Conservation (phyloP, 768 basidiomycete species). For the Mycena rebaudengoi region DNA sequence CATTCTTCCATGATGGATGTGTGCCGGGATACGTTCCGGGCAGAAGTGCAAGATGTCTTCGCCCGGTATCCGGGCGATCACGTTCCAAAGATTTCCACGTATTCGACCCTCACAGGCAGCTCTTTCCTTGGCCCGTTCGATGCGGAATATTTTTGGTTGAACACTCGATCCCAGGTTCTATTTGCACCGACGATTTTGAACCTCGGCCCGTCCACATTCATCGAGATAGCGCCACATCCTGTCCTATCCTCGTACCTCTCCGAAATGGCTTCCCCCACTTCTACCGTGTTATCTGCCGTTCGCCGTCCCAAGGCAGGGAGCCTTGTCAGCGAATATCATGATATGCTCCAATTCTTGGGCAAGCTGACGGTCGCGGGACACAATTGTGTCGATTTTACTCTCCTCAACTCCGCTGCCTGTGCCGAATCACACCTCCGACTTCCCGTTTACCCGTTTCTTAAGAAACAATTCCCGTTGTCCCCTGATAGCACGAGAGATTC, state of each 20-base stretch:
- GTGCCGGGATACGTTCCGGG: conserved; percentile 39
- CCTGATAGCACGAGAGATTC: conserved; percentile 29
- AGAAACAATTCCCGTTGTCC: conserved; percentile 32
- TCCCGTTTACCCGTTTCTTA: conserved; percentile 43
- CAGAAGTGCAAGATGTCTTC: conserved; percentile 42
- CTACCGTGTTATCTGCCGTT: conserved; percentile 35
- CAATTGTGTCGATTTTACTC: conserved; percentile 41
- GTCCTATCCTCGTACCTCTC: conserved; percentile 44
- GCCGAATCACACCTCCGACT: conserved; percentile 18
- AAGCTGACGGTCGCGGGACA: conserved; percentile 36
- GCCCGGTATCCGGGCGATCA: conserved; percentile 37
- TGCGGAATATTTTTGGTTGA: conserved; percentile 52
- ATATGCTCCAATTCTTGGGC: conserved; percentile 39
- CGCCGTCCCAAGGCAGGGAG: conserved; percentile 34
- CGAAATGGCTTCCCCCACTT: conserved; percentile 24
- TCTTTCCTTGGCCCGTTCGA: conserved; percentile 32
- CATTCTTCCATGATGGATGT: conserved; percentile 49
- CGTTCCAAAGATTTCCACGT: conserved; percentile 39
- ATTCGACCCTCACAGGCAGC: conserved; percentile 46
- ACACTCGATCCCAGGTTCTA: conserved; percentile 44
- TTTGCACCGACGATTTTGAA: conserved; percentile 43
- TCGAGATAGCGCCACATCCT: conserved; percentile 52
- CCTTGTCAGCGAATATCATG: conserved; percentile 30
- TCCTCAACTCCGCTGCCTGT: conserved; percentile 33
- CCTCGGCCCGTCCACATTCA: conserved; percentile 36